Evolutionary conservation across 1,284 basidiomycete species (phyloP), one percentile per base, ranked within the genome.

Genomic region (Cystobasidium pallidum): DNA sequence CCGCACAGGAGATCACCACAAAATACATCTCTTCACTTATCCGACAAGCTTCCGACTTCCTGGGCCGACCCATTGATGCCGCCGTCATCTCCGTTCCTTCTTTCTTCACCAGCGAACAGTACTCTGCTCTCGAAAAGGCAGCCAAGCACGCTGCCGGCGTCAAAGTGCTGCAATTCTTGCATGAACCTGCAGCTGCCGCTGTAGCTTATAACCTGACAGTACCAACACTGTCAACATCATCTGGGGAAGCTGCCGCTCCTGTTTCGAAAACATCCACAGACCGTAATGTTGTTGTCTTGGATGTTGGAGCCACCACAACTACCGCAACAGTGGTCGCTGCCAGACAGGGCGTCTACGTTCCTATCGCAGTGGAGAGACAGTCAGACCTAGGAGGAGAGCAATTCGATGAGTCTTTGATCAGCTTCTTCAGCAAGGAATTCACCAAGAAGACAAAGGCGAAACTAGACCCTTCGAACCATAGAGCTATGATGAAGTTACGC

Each of bases 371-470:
- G 76, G 82, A 82, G 36, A 78, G 83, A 75, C 83, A 86, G 75
- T 76, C 82, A 77, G 80, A 80, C 72, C 80, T 86, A 51, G 86
- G 85, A 74, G 86, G 85, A 57, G 80, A 83, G 65, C 81, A 83
- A 73, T 83, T 86, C 75, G 93, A 94, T 82, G 86, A 88, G 70
- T 87, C 89, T 77, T 86, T 98, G 52, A 88, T 97, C 83, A 88
- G 90, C 74, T 91, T 91, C 85, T 97, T 99, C 82, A 88, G 92
- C 67, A 91, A 94, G 80, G 95, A 99, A 79, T 99, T 99, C 81
- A 91, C 91, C 67, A 98, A 98, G 82, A 99, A 98, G 85, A 94
- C 90, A 47, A 94, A 94, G 82, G 83, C 88, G 63, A 78, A 78
- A 17, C 47, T 75, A 32, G 79, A 81, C 72, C 57, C 70, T 34